These are phyloP conservation scores for Auriculariales sp. DNA, from an alignment of 768 basidiomycete genomes.

Conservation along the genomic window DNA sequence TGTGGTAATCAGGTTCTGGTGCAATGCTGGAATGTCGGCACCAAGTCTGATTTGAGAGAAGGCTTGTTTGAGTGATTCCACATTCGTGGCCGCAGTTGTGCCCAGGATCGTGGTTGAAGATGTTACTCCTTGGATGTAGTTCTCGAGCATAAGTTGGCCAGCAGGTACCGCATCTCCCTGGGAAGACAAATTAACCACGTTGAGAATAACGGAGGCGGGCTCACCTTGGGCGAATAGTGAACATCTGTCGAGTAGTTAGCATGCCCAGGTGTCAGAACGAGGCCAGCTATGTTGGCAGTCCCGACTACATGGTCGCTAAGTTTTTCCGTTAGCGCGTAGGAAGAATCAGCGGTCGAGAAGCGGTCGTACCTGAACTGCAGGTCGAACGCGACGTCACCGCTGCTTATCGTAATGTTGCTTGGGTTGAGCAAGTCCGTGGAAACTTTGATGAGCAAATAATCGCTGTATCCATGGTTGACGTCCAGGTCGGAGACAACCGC, in stretches of 20 bases:
- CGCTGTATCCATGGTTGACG: conserved; percentile 50
- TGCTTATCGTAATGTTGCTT: conserved; percentile 7
- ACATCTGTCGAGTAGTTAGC: conserved; percentile 49
- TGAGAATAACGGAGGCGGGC: too few relatives aligned
- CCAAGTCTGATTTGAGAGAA: conserved; percentile 44
- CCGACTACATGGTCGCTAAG: conserved; percentile 39
- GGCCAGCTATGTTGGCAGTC: conserved; percentile 37
- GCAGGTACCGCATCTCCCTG: conserved; percentile 37
- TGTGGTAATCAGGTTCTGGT: conserved; percentile 43
- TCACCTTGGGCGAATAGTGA: conserved; percentile 40
- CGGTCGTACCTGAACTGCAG: conserved; percentile 37
- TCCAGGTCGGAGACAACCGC: conserved; percentile 43
- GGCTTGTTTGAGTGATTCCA: conserved; percentile 45
- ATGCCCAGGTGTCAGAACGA: conserved; percentile 47
- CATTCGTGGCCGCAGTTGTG: conserved; percentile 36
- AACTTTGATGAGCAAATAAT: conserved; percentile 55
- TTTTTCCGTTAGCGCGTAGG: too few relatives aligned
- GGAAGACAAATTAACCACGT: too few relatives aligned
- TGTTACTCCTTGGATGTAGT: conserved; percentile 51
- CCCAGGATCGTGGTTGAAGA: conserved; percentile 43
- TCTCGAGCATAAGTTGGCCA: conserved; percentile 43
- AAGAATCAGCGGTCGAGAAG: not conserved
- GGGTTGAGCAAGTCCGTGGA: conserved; percentile 50
- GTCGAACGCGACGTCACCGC: conserved; percentile 48
- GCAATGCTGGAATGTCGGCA: conserved; percentile 47